Evolutionary conservation across 2,329 filamentous ascomycete genomes (phyloP).

Genomic region (Beauveria rudraprayagi): DNA sequence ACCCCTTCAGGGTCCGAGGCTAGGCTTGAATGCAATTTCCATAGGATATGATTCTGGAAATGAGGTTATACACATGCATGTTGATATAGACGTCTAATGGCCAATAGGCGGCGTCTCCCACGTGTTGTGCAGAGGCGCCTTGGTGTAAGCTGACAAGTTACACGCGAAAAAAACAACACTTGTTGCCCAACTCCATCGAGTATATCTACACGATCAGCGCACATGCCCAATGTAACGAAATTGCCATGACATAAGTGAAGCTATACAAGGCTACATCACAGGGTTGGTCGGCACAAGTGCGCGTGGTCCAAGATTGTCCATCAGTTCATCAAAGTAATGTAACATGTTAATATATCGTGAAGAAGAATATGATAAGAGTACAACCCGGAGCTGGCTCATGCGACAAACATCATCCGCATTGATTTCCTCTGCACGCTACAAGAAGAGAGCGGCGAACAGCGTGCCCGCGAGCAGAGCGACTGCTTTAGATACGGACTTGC

Average conservation of each 20-base stretch:
- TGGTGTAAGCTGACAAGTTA: background rate
- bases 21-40: background rate
- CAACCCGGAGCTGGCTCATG: conserved; percentile 36
- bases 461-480: background rate
- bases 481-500: background rate
- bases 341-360: background rate
- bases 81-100: too few relatives aligned
- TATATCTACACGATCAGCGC: too few relatives aligned
- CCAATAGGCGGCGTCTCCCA: background rate
- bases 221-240: background rate
- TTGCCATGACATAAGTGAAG: background rate
- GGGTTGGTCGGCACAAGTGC: background rate
- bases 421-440: background rate
- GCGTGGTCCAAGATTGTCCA: background rate
- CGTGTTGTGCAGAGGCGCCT: too few relatives aligned
- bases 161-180: background rate
- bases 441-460: background rate
- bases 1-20: conserved; percentile 26
- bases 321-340: background rate
- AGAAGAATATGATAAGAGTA: background rate
- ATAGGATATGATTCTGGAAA: too few relatives aligned
- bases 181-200: background rate
- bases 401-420: background rate
- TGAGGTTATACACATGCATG: too few relatives aligned
- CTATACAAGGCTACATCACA: background rate